phyloP scores from a whole-genome alignment of 805 yeast species.

The Candida endomychidarum region DNA sequence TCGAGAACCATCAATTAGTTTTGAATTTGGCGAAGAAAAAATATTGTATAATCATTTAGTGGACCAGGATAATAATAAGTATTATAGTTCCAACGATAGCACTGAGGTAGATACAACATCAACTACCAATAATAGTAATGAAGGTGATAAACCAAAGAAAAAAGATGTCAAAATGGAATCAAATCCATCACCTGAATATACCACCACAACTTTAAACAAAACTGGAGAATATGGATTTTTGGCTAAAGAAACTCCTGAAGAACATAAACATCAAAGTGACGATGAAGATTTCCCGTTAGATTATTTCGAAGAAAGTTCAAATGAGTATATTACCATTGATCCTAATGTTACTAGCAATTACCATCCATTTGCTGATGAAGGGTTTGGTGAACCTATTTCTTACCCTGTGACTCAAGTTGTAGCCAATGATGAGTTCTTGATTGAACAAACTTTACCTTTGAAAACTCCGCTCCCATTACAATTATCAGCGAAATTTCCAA shows the following conservation, averaged over 20 bases:
- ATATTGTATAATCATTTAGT: slow-evolving; percentile 57
- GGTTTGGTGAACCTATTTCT: slow-evolving; percentile 20
- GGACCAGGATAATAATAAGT: slow-evolving; percentile 26
- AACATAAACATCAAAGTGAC: slow-evolving; percentile 48
- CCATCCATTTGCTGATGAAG: slow-evolving; percentile 18
- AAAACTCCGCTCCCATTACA: slow-evolving; percentile 30
- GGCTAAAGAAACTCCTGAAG: slow-evolving; percentile 23
- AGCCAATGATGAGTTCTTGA: slow-evolving; percentile 45
- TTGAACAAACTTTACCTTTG: slow-evolving; percentile 51
- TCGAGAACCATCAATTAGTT: slow-evolving; percentile 77
- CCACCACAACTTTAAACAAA: slow-evolving; percentile 12
- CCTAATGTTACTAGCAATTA: slow-evolving; percentile 11
- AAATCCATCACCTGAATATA: slow-evolving; percentile 12
- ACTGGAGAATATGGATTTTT: slow-evolving; percentile 19
- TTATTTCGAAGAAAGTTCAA: slow-evolving; percentile 41
- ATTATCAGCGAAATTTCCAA: slow-evolving; percentile 13
- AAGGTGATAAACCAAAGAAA: not conserved
- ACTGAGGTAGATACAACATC: slow-evolving; percentile 9
- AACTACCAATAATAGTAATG: slow-evolving; percentile 6
- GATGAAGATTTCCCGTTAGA: slow-evolving; percentile 71
- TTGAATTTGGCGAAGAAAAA: slow-evolving; percentile 56
- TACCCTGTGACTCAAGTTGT: slow-evolving; percentile 30
- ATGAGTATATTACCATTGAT: slow-evolving; percentile 27
- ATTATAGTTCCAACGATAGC: slow-evolving; percentile 29
- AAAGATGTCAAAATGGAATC: slow-evolving; percentile 8